Base-by-base conservation (phyloP, 139 green algal species). In the Closterium sp. region DNA sequence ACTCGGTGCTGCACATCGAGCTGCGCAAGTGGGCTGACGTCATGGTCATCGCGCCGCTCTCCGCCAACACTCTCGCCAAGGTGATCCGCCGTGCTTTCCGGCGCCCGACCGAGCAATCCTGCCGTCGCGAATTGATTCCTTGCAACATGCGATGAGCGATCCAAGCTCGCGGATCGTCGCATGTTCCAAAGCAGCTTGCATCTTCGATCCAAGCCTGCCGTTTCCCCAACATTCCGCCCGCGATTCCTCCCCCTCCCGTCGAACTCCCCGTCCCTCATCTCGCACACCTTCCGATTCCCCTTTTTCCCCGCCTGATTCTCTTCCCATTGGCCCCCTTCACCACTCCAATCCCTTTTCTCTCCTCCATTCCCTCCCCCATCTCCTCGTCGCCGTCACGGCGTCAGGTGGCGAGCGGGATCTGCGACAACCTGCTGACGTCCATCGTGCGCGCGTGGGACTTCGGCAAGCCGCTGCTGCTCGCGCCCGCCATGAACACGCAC, bases 31-130 rank as follows among this genome's bases (percentile, higher is more conserved):
- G 97, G 98, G 98, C 98, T 9, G 98, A 99, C 86, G 90, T 96
- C 0, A 91, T 99, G n/a, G 89, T 99, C 13, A 95, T 99, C 17
- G 98, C 98, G 0, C 98, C 98, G 0, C 95, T 99, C 29, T 98
- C 96, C 1, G 98, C 98, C 31, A 99, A 99, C 94, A 98, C 95
- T 0, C 95, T 99, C 28, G 98, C 98, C 85, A 99, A 99, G 94
- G 29, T 96, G 28, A 91, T 13, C 89, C n/a, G 17, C 62, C 17
- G 1, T 62, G n/a, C n/a, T n/a, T n/a, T n/a, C n/a, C n/a, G n/a
- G n/a, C 38, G 38, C 38, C 38, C 0, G 38, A 50, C 38, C 38
- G 38, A 1, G 38, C 4, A 9, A 50, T 50, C 38, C 38, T 38
- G 3, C 2, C 32, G 32, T 38, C 32, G 3, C 32, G 2, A 38